Conservation (phyloP, 1,284 basidiomycete species). For the Vanrija sp. region DNA sequence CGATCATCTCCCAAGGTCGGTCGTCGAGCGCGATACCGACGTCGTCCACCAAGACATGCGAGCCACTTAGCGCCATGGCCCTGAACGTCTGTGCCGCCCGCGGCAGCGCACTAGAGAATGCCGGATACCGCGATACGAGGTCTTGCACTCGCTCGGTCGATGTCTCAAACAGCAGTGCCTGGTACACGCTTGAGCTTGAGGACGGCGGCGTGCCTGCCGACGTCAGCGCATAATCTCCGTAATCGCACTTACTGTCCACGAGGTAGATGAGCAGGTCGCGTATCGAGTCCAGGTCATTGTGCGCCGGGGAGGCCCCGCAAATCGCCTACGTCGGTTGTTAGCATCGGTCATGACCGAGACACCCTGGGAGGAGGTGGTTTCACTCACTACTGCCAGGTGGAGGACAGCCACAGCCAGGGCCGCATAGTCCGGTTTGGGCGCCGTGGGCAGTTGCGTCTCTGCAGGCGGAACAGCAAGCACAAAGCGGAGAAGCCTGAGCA, state of each 20-base stretch:
- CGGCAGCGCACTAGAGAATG: conserved; percentile 27
- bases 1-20: conserved; percentile 45
- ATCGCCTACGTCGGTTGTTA: conserved; percentile 10
- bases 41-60: conserved; percentile 12
- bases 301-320: conserved; percentile 6
- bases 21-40: conserved; percentile 35
- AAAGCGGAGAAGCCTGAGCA: conserved; percentile 34
- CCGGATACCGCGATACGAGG: conserved; percentile 13
- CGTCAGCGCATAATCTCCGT: no score
- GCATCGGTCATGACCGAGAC: neutral
- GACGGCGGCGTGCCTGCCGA: conserved; percentile 2
- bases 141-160: conserved; percentile 20
- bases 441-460: conserved; percentile 20
- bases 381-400: conserved; percentile 31
- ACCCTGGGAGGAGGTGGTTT: neutral
- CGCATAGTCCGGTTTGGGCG: conserved; percentile 39
- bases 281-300: conserved; percentile 12
- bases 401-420: conserved; percentile 30
- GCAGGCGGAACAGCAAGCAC: conserved; percentile 22
- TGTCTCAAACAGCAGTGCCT: conserved; percentile 31
- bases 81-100: conserved; percentile 22
- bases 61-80: conserved; percentile 25
- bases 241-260: conserved; percentile 4
- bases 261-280: conserved; percentile 31
- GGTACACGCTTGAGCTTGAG: conserved; percentile 5